Conservation (phyloP, 2,329 filamentous ascomycete genomes). For the Xylariaceae sp. region DNA sequence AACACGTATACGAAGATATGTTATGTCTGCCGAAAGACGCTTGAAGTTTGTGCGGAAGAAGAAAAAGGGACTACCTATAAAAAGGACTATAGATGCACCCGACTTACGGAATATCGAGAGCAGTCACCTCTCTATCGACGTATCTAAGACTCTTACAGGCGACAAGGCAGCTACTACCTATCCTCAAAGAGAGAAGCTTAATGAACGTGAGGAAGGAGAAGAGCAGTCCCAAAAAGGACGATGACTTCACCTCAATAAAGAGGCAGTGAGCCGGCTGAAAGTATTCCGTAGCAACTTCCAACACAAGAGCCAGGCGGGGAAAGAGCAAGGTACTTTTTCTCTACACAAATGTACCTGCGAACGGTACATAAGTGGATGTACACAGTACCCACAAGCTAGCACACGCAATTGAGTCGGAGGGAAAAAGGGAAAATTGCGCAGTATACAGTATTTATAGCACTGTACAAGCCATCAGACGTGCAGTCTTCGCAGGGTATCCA, state of each 20-base stretch:
- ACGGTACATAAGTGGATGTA: not conserved
- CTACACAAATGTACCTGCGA: not conserved
- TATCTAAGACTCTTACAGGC: not conserved
- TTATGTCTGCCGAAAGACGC: not conserved
- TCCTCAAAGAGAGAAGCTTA: not conserved
- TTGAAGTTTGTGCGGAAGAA: not conserved
- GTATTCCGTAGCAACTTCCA: not conserved
- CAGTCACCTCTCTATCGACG: too few species aligned
- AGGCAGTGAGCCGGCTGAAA: not conserved
- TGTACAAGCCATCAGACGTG: not conserved
- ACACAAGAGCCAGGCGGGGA: not conserved
- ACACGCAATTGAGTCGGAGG: not conserved
- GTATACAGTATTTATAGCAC: constrained; percentile 1
- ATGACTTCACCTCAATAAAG: too few species aligned
- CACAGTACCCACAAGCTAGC: not conserved
- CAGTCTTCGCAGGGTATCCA: constrained; percentile 10
- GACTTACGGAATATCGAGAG: too few species aligned
- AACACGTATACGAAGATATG: not conserved
- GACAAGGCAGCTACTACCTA: not conserved
- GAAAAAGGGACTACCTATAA: not conserved
- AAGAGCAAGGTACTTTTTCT: not conserved
- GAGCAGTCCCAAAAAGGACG: not conserved
- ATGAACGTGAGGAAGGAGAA: not conserved
- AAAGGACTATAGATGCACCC: not conserved
- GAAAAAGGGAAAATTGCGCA: not conserved